Conservation (phyloP, 768 basidiomycete species). For the Tylopilus vinaceipallidus region DNA sequence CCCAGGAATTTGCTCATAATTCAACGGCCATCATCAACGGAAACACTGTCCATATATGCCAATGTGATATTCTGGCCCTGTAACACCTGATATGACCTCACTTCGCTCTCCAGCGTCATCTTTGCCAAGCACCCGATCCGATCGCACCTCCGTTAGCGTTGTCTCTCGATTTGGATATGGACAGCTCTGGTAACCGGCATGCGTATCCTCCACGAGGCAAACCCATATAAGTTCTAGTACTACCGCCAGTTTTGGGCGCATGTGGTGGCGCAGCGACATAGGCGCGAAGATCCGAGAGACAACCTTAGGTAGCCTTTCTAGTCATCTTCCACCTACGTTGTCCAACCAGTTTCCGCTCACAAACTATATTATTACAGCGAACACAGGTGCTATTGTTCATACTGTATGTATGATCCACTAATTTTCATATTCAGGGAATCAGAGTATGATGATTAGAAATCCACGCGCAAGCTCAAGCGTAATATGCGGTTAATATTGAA, state of each 20-base stretch:
- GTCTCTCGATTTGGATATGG: not conserved
- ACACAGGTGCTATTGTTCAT: not conserved
- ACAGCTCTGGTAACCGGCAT: not conserved
- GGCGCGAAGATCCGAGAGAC: constrained; percentile 4
- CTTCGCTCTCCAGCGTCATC: too few species aligned
- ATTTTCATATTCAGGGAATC: not conserved
- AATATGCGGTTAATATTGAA: too few species aligned
- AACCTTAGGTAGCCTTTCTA: not conserved
- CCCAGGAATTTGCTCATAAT: not conserved
- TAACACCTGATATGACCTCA: not conserved
- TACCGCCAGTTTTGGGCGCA: not conserved
- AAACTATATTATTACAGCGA: not conserved
- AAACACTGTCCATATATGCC: not conserved
- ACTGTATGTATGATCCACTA: not conserved
- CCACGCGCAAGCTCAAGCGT: too few species aligned
- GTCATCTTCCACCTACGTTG: not conserved
- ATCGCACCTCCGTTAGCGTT: not conserved
- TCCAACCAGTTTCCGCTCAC: not conserved
- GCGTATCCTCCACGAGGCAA: not conserved
- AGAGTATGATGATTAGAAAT: too few species aligned
- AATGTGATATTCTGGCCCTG: not conserved
- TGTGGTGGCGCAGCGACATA: not conserved
- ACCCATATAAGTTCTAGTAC: not conserved
- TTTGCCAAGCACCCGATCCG: too few species aligned
- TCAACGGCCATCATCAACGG: not conserved